Base-by-base conservation (phyloP, 768 basidiomycete species). In the Jaapia argillacea region DNA sequence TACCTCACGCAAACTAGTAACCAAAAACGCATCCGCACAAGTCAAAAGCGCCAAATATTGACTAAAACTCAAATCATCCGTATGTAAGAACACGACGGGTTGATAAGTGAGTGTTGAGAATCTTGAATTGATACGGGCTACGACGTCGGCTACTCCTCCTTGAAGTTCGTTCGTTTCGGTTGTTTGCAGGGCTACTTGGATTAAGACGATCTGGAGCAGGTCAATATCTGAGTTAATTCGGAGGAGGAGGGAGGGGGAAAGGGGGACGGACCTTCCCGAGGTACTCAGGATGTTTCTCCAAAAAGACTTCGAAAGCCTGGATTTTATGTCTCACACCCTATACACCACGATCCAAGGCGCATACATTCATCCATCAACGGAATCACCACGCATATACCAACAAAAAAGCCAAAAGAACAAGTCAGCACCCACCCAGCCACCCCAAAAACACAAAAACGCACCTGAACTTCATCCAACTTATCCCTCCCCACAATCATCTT, bases 41-140 rank as follows among this genome's bases (percentile, higher is more conserved):
- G 72, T 87, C 45, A 91, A 62, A 27, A 92, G 64, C 5, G 84
- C 88, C 18, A 92, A 69, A 56, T 92, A 92, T 55, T 90, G 87
- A 51, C 72, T 78, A 58, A 91, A 91, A 16, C 85, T 89, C 45
- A 90, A 62, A 50, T 89, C 88, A 49, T 84, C 79, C 0, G 83
- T 88, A 55, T 89, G 85, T 40, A 91, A 62, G 64, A 91, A 89
- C 22, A 90, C 82, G 37, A 90, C 74, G 7, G 89, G 89, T 52
- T 89, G 88, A 57, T 89, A 91, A 0, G 88, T 90, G 41, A 91
- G 68, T 2, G 80, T 85, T 13, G 84, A 86, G 66, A 85, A 92
- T 4, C 78, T 71, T 4, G 83, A 79, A 58, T 91, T 91, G 63
- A 92, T 79, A 25, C 82, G 77, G 1, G 86, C 75, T 42, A 91